Conservation (phyloP, 371 early-diverging fungal genomes). For the Mucor circinelloides region DNA sequence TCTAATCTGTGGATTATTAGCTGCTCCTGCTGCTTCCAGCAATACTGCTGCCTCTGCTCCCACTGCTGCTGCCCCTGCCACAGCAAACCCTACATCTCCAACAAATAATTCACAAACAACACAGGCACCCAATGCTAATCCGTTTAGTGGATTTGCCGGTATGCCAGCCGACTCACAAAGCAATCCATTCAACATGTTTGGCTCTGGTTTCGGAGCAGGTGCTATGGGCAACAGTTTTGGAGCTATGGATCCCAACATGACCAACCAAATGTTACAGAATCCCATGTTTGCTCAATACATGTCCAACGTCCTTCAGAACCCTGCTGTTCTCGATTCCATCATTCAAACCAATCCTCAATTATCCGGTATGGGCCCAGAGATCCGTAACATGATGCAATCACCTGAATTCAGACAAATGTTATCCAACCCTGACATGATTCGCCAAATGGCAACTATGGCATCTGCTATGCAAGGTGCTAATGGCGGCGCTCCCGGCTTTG, state of each 20-base stretch:
- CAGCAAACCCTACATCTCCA: slow-evolving; percentile 33
- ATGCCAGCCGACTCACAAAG: slow-evolving; percentile 42
- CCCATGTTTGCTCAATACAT: slow-evolving; percentile 85
- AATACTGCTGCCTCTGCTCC: slow-evolving; percentile 13
- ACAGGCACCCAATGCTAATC: slow-evolving; percentile 26
- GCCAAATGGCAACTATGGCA: slow-evolving; percentile 78
- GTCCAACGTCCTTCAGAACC: slow-evolving; percentile 78
- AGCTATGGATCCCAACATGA: slow-evolving; percentile 69
- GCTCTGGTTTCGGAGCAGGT: slow-evolving; percentile 54
- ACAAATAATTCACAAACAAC: slow-evolving; percentile 25
- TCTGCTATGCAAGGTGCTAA: slow-evolving; percentile 63
- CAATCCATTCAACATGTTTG: slow-evolving; percentile 59
- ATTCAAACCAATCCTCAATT: slow-evolving; percentile 82
- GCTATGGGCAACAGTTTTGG: slow-evolving; percentile 65
- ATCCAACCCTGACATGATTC: slow-evolving; percentile 82
- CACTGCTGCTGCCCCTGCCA: slow-evolving; percentile 25
- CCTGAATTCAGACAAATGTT: slow-evolving; percentile 87
- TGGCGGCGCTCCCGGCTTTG: slow-evolving; percentile 47
- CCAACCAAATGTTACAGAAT: slow-evolving; percentile 78
- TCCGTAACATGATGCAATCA: slow-evolving; percentile 77
- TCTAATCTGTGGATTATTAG: not conserved
- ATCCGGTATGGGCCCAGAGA: slow-evolving; percentile 82
- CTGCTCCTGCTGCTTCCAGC: not conserved
- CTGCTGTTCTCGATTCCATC: slow-evolving; percentile 82
- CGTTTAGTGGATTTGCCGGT: slow-evolving; percentile 47